Base-by-base conservation (phyloP, 2,329 filamentous ascomycete species). In the Plenodomus biglobosus region DNA sequence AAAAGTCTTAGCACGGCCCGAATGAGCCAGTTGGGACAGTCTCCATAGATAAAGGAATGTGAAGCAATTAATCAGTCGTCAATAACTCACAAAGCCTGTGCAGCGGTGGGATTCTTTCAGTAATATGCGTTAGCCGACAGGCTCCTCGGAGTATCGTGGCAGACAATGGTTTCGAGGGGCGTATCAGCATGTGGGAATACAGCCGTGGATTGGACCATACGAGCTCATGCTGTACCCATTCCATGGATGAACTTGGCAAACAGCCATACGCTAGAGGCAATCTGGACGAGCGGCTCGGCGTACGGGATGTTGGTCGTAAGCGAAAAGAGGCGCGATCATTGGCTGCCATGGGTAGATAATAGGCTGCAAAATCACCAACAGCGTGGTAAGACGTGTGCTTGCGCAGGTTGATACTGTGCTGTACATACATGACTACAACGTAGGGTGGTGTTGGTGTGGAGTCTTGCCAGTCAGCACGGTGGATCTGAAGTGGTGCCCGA, bases 21-120 rank as follows among this genome's bases (percentile, higher is more conserved):
- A 39, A 24, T 40, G 42, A 43, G 39, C 48, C 22, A 20, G 41
- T 48, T 46, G 38, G 41, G 42, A 50, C 47, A 53, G 38, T 32
- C 15, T 34, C 30, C 18, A 11, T 11, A 32, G 48, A 54, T 52
- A 48, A 52, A 42, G 51, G 36, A 35, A 27, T 20, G 19, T n/a
- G 18, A 34, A 40, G 48, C 41, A 37, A n/a, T 34, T 32, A 45
- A 19, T 8, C 21, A n/a, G n/a, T n/a, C n/a, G n/a, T 30, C 36
- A 24, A 24, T 32, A 32, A 10, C 3, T 3, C 4, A 37, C 34
- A 43, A 24, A 16, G 20, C 19, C 41, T 10, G 27, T 32, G 13
- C 27, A 32, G 27, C 27, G 13, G 27, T 11, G 27, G 15, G 27
- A 32, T 15, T 10, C 11, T 32, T 38, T 15, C n/a, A 3, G 3